Conservation (phyloP, 2,329 filamentous ascomycete species). For the Metarhizium humberi region DNA sequence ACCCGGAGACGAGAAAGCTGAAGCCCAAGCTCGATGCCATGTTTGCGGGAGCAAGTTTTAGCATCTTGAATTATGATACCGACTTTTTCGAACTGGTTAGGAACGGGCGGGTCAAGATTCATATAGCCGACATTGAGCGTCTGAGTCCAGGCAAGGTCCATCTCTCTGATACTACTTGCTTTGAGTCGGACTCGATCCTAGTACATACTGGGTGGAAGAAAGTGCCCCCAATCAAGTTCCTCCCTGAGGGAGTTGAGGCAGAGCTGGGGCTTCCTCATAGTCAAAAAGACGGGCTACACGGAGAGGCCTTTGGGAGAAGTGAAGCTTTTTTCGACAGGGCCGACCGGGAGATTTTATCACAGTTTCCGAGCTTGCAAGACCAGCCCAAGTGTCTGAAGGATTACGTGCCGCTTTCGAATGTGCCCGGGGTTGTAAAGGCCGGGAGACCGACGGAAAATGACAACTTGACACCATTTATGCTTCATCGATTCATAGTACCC, state of each 20-base stretch:
- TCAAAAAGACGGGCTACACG: conserved; percentile 9
- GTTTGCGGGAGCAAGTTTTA: conserved; percentile 45
- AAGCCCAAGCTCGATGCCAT: conserved; percentile 42
- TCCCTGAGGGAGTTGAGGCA: conserved; percentile 34
- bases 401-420: conserved; percentile 31
- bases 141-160: conserved; percentile 37
- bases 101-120: conserved; percentile 39
- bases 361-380: conserved; percentile 41
- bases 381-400: conserved; percentile 41
- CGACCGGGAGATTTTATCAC: conserved; percentile 43
- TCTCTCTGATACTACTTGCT: conserved; percentile 36
- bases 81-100: conserved; percentile 48
- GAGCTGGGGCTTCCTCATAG: conserved; percentile 40
- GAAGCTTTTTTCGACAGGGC: conserved; percentile 28
- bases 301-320: conserved; percentile 24
- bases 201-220: conserved; percentile 53
- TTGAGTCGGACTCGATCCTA: conserved; percentile 42
- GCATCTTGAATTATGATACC: conserved; percentile 51
- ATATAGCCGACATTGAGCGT: conserved; percentile 40
- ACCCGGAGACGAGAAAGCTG: conserved; percentile 43
- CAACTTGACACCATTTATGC: conserved; percentile 28
- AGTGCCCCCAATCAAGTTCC: conserved; percentile 41
- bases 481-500: conserved; percentile 37
- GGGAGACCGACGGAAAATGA: conserved; percentile 16
- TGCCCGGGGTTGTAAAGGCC: conserved; percentile 21